Evolutionary conservation across 2,329 filamentous ascomycete species (phyloP).

Genomic region (Aspergillus sp.): DNA sequence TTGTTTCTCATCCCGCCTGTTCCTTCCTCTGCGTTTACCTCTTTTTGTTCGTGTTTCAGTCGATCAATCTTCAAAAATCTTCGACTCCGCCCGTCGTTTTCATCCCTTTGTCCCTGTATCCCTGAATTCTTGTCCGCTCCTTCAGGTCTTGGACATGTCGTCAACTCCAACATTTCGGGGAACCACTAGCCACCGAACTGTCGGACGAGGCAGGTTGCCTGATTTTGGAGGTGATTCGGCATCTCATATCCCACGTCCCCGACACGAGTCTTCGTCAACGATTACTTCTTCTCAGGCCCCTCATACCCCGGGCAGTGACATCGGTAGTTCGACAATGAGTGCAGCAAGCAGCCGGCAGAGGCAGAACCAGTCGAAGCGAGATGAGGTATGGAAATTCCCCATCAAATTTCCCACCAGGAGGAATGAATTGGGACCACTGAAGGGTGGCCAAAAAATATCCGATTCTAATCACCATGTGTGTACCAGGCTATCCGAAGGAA

Average conservation of each 20-base stretch:
- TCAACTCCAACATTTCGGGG: slow-evolving; percentile 59
- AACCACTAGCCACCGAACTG: slow-evolving; percentile 52
- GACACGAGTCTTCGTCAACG: slow-evolving; percentile 49
- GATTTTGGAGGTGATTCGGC: slow-evolving; percentile 53
- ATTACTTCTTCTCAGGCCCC: slow-evolving; percentile 41
- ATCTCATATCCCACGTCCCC: slow-evolving; percentile 63
- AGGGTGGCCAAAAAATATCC: neutral
- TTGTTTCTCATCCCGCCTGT: slow-evolving; percentile 9
- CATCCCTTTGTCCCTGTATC: slow-evolving; percentile 21
- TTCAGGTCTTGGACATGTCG: slow-evolving; percentile 49
- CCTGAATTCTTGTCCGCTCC: slow-evolving; percentile 8
- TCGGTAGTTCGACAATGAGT: slow-evolving; percentile 70
- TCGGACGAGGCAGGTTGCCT: slow-evolving; percentile 55
- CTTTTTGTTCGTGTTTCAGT: slow-evolving; percentile 9
- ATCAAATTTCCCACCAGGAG: neutral
- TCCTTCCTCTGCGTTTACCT: slow-evolving; percentile 14
- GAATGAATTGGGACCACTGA: neutral
- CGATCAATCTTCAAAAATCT: slow-evolving; percentile 2
- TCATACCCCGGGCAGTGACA: slow-evolving; percentile 48
- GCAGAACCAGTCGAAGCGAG: slow-evolving; percentile 93
- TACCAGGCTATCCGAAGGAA: slow-evolving; percentile 88
- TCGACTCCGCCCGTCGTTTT: neutral
- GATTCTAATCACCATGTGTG: slow-evolving; percentile 8
- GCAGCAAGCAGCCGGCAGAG: slow-evolving; percentile 85
- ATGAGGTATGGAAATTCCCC: slow-evolving; percentile 69